phyloP scores from a whole-genome alignment of 1,284 basidiomycete species.

The Lentinus polychrous region DNA sequence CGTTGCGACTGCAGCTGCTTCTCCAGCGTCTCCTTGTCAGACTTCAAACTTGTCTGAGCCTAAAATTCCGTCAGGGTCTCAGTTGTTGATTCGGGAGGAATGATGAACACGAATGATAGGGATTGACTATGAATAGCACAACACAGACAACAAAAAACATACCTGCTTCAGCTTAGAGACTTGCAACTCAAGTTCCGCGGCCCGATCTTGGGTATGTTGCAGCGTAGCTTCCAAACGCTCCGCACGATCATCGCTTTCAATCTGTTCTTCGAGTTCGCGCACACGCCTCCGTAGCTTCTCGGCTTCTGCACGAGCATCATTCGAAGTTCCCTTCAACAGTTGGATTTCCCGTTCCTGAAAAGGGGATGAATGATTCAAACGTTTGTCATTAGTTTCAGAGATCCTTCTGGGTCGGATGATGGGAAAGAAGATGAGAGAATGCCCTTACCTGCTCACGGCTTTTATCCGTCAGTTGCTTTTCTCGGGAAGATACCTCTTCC shows the following conservation, averaged over 20 bases:
- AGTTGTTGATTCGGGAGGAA: not conserved
- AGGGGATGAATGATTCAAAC: not conserved
- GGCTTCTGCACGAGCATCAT: slow-evolving; percentile 46
- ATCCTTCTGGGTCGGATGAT: too few relatives aligned
- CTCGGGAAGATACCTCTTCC: slow-evolving; percentile 37
- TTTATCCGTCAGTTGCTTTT: slow-evolving; percentile 51
- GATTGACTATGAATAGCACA: not conserved
- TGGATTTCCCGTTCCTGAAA: slow-evolving; percentile 64
- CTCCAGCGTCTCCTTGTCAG: slow-evolving; percentile 52
- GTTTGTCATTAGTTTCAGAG: not conserved
- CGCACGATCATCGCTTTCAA: slow-evolving; percentile 72
- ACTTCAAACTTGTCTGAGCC: slow-evolving; percentile 50
- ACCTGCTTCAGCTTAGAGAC: slow-evolving; percentile 73
- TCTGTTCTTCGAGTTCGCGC: slow-evolving; percentile 71
- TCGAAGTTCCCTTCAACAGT: slow-evolving; percentile 43
- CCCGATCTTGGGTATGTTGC: slow-evolving; percentile 71
- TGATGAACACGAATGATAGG: not conserved
- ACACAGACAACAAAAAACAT: slow-evolving; percentile 10
- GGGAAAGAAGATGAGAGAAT: not conserved
- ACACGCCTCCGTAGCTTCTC: slow-evolving; percentile 49
- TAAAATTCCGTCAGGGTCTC: slow-evolving; percentile 22
- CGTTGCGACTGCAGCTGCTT: slow-evolving; percentile 30
- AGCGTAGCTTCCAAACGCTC: slow-evolving; percentile 65
- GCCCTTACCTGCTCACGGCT: slow-evolving; percentile 51
- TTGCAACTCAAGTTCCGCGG: slow-evolving; percentile 75